phyloP scores from a whole-genome alignment of 2,329 filamentous ascomycete species.

The Clarireedia hainanense region DNA sequence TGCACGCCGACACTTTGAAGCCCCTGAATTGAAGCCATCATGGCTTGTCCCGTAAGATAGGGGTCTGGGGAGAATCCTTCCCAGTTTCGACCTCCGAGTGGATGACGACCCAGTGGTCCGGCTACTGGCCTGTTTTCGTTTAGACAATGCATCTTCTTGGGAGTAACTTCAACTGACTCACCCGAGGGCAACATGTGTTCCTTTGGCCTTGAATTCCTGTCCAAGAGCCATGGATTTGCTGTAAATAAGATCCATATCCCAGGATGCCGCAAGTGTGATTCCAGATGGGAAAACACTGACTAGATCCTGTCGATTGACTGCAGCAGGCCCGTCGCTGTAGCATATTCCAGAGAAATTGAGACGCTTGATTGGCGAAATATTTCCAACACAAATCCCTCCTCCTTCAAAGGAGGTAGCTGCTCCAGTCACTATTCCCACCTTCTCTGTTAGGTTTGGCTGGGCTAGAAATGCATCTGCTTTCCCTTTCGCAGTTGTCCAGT shows the following conservation, averaged over 20 bases:
- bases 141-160: background rate
- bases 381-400: constrained; percentile 13
- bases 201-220: constrained; percentile 66
- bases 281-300: constrained; percentile 59
- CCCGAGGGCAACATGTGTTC: constrained; percentile 67
- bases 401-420: too few species aligned
- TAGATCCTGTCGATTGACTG: constrained; percentile 32
- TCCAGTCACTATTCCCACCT: too few species aligned
- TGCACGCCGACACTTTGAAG: constrained; percentile 63
- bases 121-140: constrained; percentile 33
- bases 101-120: constrained; percentile 58
- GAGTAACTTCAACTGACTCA: background rate
- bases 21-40: constrained; percentile 37
- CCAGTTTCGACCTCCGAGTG: constrained; percentile 62
- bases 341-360: constrained; percentile 15
- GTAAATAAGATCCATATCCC: constrained; percentile 66
- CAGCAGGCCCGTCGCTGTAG: constrained; percentile 14
- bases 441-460: too few species aligned
- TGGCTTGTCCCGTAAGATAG: constrained; percentile 19
- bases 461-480: too few species aligned
- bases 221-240: constrained; percentile 66
- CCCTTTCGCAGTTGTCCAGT: too few species aligned
- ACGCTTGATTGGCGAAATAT: constrained; percentile 13
- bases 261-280: constrained; percentile 64
- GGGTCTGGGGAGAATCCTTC: constrained; percentile 36